Base-by-base conservation (phyloP, 1,284 basidiomycete species). In the Ceratobasidium sp. region DNA sequence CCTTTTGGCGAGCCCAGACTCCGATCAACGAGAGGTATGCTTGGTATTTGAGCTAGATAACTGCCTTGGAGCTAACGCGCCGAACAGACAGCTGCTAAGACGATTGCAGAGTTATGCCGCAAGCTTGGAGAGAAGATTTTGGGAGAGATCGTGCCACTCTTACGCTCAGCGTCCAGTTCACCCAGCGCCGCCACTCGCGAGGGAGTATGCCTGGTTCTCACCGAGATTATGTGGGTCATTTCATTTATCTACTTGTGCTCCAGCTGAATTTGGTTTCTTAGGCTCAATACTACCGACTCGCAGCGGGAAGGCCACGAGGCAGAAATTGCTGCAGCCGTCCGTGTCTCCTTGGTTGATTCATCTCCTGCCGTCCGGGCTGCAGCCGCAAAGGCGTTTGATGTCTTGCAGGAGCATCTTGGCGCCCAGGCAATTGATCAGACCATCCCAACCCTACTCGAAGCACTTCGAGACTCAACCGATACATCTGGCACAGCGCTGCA, bases 51-150 rank as follows among this genome's bases (percentile, higher is more conserved):
- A 23, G 59, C 67, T 62, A 32, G n/a, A 50, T 13, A 18, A 16
- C 14, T 16, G 30, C 52, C 63, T n/a, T 32, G 16, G 28, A 21
- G 5, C 35, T 75, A 76, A 61, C 11, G 14, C n/a, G 6, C 18
- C 26, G 1, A 32, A 26, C 73, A 94, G 93, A 96, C 91, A 43
- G 93, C 94, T 21, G 88, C 88, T n/a, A 87, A 94, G 52, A 97
- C 95, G 2, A 87, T 94, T 14, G 87, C 88, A 28, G 98, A 99
- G 80, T 82, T 98, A 1, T 98, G 95, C 80, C 91, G 93, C 82
- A 99, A 98, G 83, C 96, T 98, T 77, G 97, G 98, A 54, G 98
- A 99, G 80, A 91, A 92, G 74, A 91, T 98, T 73, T 80, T 99
- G 64, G 90, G 89, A 47, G 96, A 97, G 78, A 90, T 96, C 63